Conservation (phyloP, 371 early-diverging fungal genomes). For the Apophysomyces ossiformis region DNA sequence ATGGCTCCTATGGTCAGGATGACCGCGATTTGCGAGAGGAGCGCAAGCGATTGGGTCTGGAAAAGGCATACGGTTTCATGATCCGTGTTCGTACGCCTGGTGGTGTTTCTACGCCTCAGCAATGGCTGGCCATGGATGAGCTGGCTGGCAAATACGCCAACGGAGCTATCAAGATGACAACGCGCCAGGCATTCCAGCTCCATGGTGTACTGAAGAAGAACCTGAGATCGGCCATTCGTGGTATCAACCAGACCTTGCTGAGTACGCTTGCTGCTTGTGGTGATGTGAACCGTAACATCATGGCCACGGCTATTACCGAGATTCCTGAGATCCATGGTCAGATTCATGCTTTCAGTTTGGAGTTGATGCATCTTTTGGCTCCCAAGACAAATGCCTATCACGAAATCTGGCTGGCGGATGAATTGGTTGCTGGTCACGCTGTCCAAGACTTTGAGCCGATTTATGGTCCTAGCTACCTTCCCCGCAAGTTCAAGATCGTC, state of each 20-base stretch:
- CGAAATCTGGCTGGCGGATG: slow-evolving; percentile 95
- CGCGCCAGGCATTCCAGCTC: slow-evolving; percentile 95
- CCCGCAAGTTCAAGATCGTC: slow-evolving; percentile 95
- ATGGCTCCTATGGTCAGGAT: slow-evolving; percentile 95
- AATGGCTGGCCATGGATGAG: slow-evolving; percentile 92
- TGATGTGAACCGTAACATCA: slow-evolving; percentile 96
- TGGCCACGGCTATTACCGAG: slow-evolving; percentile 86
- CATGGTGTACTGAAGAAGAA: slow-evolving; percentile 93
- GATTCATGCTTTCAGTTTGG: slow-evolving; percentile 71
- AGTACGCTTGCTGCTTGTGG: slow-evolving; percentile 96
- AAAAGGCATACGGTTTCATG: slow-evolving; percentile 94
- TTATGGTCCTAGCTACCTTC: slow-evolving; percentile 90
- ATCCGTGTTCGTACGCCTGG: slow-evolving; percentile 93
- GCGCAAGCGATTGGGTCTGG: slow-evolving; percentile 82
- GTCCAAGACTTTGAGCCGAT: slow-evolving; percentile 88
- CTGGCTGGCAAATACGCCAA: slow-evolving; percentile 83
- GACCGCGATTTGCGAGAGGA: slow-evolving; percentile 92
- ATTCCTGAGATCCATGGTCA: slow-evolving; percentile 79
- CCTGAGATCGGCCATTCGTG: slow-evolving; percentile 84
- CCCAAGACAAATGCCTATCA: slow-evolving; percentile 91
- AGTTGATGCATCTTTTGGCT: slow-evolving; percentile 76
- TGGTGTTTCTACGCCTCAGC: slow-evolving; percentile 84
- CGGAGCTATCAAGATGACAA: slow-evolving; percentile 90
- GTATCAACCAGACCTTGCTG: slow-evolving; percentile 86
- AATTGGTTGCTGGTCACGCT: slow-evolving; percentile 79